Evolutionary conservation across 2,329 filamentous ascomycete species (phyloP), one percentile per base, ranked within the genome.

Genomic region (Venturia carpophila): DNA sequence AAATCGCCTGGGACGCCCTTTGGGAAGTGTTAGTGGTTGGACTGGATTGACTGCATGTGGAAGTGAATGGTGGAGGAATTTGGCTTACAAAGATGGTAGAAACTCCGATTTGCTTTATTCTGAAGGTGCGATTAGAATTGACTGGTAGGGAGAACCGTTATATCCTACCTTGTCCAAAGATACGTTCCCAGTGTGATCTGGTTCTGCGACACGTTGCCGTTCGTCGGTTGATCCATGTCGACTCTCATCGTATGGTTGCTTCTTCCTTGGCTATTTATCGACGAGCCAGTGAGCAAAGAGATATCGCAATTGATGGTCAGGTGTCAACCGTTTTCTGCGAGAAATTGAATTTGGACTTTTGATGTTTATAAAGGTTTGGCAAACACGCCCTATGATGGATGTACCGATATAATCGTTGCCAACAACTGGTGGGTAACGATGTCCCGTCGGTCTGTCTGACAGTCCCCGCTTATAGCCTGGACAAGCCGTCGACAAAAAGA

Each of bases 1-100:
- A 78, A 79, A 67, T 79, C 78, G 7, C 78, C 78, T 1, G 78
- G 78, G 11, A 79, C 76, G 15, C 78, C 75, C 68, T 70, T 63
- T 13, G 24, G 30, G 5, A 45, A 10, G 34, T 37, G 17, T 43
- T 45, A 52, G 58, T 37, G 19, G 37, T 60, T 37, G 21, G 10
- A 39, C 19, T 10, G 41, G 52, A 11, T 34, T 41, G 39, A 9
- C 15, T 41, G 9, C 9, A 41, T 15, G 39, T 41, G 24, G 19
- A 45, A 39, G 6, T 39, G 27, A 21, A 62, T 34, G 27, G 24
- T 15, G 17, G 60, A 43, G 41, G 34, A 42, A 6, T 24, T 19
- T 34, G 21, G 15, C 68, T 24, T 71, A 71, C 74, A 45, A 78
- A 75, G 66, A 79, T 75, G 13, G 74, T 75, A 56, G 74, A 69